Evolutionary conservation across 2,329 filamentous ascomycete genomes (phyloP), one percentile per base, ranked within the genome.

Genomic region (Penicillium olsonii): DNA sequence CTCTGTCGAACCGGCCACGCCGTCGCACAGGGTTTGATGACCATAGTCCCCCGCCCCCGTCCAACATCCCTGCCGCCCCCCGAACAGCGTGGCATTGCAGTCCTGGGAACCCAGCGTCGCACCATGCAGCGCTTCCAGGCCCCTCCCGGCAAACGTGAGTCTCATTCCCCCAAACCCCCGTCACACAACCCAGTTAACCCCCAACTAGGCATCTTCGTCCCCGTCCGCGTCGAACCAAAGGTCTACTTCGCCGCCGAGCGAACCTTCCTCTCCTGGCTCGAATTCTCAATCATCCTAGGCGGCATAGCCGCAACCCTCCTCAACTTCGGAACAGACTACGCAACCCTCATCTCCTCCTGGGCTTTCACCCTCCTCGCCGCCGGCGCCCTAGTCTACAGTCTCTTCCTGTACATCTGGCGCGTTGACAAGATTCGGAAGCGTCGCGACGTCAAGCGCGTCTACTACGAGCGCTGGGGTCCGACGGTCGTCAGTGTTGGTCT

Each of bases 241-340:
- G 94, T 99, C 42, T 96, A 91, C 71, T 96, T 99, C 68, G 94
- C 94, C 18, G 92, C 91, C 1, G 94, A 99, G 73, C 84, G 94
- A 57, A 99, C 94, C 1, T 99, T 96, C 74, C 81, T 99, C 49
- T 89, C 90, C 55, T 99, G 94, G 91, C 87, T 99, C 63, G 92
- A 99, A 72, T 97, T 95, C 73, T 92, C 88, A 42, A 95, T 97
- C 65, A 92, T 96, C 67, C 85, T 99, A 45, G 90, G 90, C 61
- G 87, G 88, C 22, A 92, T 95, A 61, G 90, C 91, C 11, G 87
- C 88, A 7, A 89, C 89, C 0, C 77, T 95, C 38, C 81, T 95
- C 58, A 92, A 95, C 76, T 90, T 96, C 68, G 84, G 88, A 61
- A 66, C 69, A 19, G 74, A 82, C 63, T 70, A 71, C 37, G 70